Evolutionary conservation across 1,139 yeast genomes (phyloP), one percentile per base, ranked within the genome.

Genomic region (Meyerozyma smithsonii): DNA sequence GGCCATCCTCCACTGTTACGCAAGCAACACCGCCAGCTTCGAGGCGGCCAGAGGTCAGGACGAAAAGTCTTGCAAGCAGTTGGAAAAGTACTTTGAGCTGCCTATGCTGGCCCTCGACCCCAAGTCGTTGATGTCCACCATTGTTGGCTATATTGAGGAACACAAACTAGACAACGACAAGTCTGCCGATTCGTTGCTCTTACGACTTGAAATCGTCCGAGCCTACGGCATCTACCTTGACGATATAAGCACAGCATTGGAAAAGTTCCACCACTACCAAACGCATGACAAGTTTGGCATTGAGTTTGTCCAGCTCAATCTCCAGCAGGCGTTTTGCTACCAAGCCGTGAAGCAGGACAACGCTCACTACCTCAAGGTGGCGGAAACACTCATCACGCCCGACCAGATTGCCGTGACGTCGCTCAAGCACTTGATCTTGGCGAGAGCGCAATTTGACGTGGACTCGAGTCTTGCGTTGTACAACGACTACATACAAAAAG

Each of bases 391-490:
- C 36, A 50, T 69, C 12, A 44, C 45, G 8, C 64, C 62, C 15
- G 61, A 68, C 8, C 48, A 55, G 26, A 56, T 71, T 11, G 67
- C 76, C 1, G 53, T 50, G 10, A 59, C 70, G 2, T 58, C 62
- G 8, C 48, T 77, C 4, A 77, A 77, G 41, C 56, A 67, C 0
- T 52, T 73, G 35, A 70, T 82, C n/a, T 47, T 81, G 8, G 72
- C 72, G 0, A 60, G 69, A 30, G 62, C 79, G 6, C 68, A 64
- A 46, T 69, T 75, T 40, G 69, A 72, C 35, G 53, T 65, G 1
- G 76, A 74, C 14, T 52, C 59, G 25, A 62, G 81, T 0, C 60
- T 83, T 28, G 69, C 66, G 2, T 49, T 78, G 5, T 82, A 74
- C 57, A 82, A 83, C 48, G 63, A 67, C 19, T 69, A 75, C 49